phyloP scores from a whole-genome alignment of 306 rosid species.

The Rosa multiflora region DNA sequence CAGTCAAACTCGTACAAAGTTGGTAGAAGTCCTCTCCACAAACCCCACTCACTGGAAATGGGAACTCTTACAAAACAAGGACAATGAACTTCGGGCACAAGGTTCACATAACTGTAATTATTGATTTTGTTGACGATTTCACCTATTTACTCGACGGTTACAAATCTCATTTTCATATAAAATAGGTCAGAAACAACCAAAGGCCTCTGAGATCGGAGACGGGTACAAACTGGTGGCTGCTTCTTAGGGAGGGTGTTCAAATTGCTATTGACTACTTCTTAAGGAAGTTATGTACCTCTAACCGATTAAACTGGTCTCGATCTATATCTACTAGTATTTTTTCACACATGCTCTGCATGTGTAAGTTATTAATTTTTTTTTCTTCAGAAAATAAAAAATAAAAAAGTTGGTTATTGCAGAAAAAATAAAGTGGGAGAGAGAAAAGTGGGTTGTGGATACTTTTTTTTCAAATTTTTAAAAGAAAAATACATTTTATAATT shows the following conservation, averaged over 20 bases:
- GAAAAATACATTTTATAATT: too few species aligned
- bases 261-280: not conserved
- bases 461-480: too few species aligned
- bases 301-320: not conserved
- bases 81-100: not conserved
- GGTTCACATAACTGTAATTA: not conserved
- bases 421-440: too few species aligned
- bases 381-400: too few species aligned
- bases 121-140: not conserved
- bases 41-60: too few species aligned
- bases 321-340: too few species aligned
- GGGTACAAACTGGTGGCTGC: not conserved
- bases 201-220: not conserved
- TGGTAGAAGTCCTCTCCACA: not conserved
- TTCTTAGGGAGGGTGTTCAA: not conserved
- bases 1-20: not conserved
- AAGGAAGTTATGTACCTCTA: not conserved
- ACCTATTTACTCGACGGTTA: not conserved
- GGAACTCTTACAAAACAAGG: not conserved
- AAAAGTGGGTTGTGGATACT: too few species aligned
- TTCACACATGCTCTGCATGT: too few species aligned
- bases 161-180: too few species aligned
- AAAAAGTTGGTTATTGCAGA: too few species aligned
- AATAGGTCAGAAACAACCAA: not conserved
- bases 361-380: too few species aligned